Percentiles rank a stretch among this genome's conserved stretches.
Conservation (phyloP, 768 basidiomycete species). For the Naematelia aurantialba region DNA sequence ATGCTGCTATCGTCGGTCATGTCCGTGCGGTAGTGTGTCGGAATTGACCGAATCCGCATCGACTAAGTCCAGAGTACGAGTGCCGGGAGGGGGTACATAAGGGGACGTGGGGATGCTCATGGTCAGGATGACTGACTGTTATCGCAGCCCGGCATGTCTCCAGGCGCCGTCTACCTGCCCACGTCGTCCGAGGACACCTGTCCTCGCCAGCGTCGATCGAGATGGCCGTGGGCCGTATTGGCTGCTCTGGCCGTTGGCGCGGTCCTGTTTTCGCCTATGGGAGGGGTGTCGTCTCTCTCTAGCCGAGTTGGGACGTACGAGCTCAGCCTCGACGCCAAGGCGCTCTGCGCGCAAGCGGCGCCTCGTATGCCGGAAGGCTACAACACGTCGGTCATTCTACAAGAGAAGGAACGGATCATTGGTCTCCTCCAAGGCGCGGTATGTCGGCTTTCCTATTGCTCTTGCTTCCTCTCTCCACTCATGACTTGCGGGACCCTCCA, state of each 20-base stretch:
- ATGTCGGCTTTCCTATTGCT: no score
- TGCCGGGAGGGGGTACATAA: not conserved
- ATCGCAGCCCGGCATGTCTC: constrained; percentile 13
- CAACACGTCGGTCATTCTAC: constrained; percentile 17
- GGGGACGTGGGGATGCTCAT: no score
- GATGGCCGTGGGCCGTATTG: constrained; percentile 16
- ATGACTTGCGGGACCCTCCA: no score
- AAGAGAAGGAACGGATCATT: constrained; percentile 37
- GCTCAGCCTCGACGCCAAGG: constrained; percentile 1
- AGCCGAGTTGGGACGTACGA: not conserved
- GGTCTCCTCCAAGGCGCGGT: constrained; percentile 32
- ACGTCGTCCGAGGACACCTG: constrained; percentile 5
- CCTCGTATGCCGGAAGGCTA: constrained; percentile 21
- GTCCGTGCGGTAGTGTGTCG: not conserved
- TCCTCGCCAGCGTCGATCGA: not conserved
- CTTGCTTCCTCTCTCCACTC: no score
- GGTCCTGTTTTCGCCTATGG: constrained; percentile 1
- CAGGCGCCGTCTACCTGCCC: constrained; percentile 21
- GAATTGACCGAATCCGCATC: not conserved
- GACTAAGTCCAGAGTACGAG: no score
- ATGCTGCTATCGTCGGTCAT: not conserved
- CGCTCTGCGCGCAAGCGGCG: constrained; percentile 8
- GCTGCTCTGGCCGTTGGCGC: constrained; percentile 15
- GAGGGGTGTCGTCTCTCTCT: constrained; percentile 3
- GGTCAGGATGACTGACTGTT: no score